These are phyloP conservation scores for Kwoniella shandongensis DNA, from an alignment of 768 basidiomycete species.

Conservation along the genomic window DNA sequence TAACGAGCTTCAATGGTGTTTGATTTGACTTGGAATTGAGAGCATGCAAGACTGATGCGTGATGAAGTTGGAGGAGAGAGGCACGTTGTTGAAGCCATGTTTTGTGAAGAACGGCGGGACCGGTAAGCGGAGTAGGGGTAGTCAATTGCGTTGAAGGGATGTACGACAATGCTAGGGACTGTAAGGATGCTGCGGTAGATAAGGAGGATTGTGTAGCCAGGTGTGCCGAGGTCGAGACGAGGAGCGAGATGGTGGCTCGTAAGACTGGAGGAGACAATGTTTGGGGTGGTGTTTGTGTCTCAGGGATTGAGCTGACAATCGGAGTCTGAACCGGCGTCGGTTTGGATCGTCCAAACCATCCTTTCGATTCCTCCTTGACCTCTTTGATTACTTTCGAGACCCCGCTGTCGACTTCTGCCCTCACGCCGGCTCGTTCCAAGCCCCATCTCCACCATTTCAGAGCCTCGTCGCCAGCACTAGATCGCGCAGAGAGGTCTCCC, in stretches of 20 bases:
- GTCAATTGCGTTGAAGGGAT: slow-evolving; percentile 15
- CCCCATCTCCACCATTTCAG: slow-evolving; percentile 49
- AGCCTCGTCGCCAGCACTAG: slow-evolving; percentile 33
- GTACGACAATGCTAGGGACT: slow-evolving; percentile 32
- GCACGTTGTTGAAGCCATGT: slow-evolving; percentile 41
- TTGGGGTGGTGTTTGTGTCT: neutral
- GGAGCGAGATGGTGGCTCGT: slow-evolving; percentile 42
- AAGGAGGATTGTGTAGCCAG: slow-evolving; percentile 29
- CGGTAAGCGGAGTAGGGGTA: slow-evolving; percentile 15
- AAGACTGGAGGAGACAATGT: slow-evolving; percentile 31
- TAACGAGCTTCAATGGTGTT: slow-evolving; percentile 13
- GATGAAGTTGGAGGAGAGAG: slow-evolving; percentile 40
- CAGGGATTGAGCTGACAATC: neutral
- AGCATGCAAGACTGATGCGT: slow-evolving; percentile 41
- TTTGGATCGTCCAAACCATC: slow-evolving; percentile 28
- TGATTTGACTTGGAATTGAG: slow-evolving; percentile 9
- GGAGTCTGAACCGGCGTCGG: neutral
- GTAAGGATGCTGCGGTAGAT: slow-evolving; percentile 27
- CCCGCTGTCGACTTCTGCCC: neutral
- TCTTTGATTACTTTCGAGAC: slow-evolving; percentile 5
- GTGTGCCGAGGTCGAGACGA: slow-evolving; percentile 41
- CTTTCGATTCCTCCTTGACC: slow-evolving; percentile 15
- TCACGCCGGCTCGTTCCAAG: slow-evolving; percentile 29
- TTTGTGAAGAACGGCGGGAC: slow-evolving; percentile 34
- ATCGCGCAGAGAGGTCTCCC: slow-evolving; percentile 39